A percentile compares a stretch with the other conserved stretches of the same genome.
These are phyloP conservation scores for Talaromyces islandicus DNA, from an alignment of 2,329 filamentous ascomycete genomes.

Conservation along the genomic window DNA sequence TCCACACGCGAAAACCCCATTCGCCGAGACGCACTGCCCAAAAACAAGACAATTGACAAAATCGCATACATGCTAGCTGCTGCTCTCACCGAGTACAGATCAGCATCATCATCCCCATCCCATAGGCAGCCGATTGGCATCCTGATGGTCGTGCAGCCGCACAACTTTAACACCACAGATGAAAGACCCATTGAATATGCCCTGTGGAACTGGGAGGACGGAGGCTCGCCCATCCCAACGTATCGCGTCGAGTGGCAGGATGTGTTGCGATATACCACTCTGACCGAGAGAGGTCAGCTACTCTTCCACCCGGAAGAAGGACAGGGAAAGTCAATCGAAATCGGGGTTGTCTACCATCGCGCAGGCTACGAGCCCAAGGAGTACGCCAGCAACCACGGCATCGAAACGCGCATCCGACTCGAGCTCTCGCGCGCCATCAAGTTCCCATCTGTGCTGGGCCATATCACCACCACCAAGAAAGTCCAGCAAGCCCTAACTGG, in stretches of 20 bases:
- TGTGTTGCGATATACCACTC: constrained; percentile 22
- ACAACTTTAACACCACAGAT: constrained; percentile 42
- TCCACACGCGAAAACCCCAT: background rate
- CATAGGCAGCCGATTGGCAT: constrained; percentile 23
- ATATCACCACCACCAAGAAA: constrained; percentile 39
- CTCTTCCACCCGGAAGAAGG: constrained; percentile 27
- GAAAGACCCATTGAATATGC: constrained; percentile 42
- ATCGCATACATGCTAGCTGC: constrained; percentile 25
- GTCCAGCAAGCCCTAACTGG: constrained; percentile 36
- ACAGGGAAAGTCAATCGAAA: constrained; percentile 23
- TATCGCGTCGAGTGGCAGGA: constrained; percentile 34
- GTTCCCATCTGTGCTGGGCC: constrained; percentile 38
- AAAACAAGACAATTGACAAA: constrained; percentile 26
- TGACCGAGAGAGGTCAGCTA: constrained; percentile 26
- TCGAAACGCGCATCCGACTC: constrained; percentile 23
- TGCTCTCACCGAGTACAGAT: constrained; percentile 30
- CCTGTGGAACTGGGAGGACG: constrained; percentile 25
- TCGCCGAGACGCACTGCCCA: constrained; percentile 18
- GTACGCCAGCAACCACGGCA: constrained; percentile 24
- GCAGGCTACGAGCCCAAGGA: constrained; percentile 38
- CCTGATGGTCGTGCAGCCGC: constrained; percentile 39
- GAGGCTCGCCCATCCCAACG: constrained; percentile 21
- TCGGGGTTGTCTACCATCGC: constrained; percentile 40
- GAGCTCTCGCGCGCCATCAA: constrained; percentile 39
- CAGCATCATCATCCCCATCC: constrained; percentile 11